These are phyloP conservation scores for Strobilomyces echinocephalus DNA, from an alignment of 768 basidiomycete genomes.

Conservation along the genomic window DNA sequence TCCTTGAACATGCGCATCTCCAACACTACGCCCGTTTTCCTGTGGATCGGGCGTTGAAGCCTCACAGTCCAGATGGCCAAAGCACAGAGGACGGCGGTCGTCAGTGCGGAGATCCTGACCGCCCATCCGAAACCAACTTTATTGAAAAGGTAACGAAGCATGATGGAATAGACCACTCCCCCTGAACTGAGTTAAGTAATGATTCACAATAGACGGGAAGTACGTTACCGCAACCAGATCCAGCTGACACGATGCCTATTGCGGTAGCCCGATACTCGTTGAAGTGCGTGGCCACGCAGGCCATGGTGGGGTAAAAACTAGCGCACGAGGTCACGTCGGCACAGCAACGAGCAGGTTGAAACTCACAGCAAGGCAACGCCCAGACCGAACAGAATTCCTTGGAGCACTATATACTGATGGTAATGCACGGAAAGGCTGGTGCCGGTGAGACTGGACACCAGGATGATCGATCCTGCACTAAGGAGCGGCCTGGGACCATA, in stretches of 20 bases:
- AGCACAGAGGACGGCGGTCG: slow-evolving; percentile 45
- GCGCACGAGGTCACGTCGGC: slow-evolving; percentile 2
- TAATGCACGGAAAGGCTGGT: slow-evolving; percentile 55
- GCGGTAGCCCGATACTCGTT: slow-evolving; percentile 63
- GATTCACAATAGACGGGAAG: slow-evolving; percentile 14
- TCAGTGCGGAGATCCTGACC: slow-evolving; percentile 52
- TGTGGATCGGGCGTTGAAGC: slow-evolving; percentile 21
- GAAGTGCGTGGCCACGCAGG: slow-evolving; percentile 66
- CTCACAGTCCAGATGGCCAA: slow-evolving; percentile 46
- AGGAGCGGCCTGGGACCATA: slow-evolving; percentile 57
- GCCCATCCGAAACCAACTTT: slow-evolving; percentile 59
- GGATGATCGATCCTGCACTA: slow-evolving; percentile 45
- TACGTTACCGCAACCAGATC: slow-evolving; percentile 55
- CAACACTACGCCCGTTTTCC: slow-evolving; percentile 17
- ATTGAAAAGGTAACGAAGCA: slow-evolving; percentile 54
- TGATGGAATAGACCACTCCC: slow-evolving; percentile 64
- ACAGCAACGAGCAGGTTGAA: neutral
- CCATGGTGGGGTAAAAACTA: slow-evolving; percentile 68
- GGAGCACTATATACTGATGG: slow-evolving; percentile 58
- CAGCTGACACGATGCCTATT: slow-evolving; percentile 63
- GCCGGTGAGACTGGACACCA: slow-evolving; percentile 50
- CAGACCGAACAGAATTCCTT: slow-evolving; percentile 63
- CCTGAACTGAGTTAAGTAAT: slow-evolving; percentile 36
- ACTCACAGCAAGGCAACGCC: slow-evolving; percentile 62
- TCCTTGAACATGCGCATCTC: slow-evolving; percentile 39